phyloP scores from a whole-genome alignment of 306 rosid genomes.

The Senna siamea region DNA sequence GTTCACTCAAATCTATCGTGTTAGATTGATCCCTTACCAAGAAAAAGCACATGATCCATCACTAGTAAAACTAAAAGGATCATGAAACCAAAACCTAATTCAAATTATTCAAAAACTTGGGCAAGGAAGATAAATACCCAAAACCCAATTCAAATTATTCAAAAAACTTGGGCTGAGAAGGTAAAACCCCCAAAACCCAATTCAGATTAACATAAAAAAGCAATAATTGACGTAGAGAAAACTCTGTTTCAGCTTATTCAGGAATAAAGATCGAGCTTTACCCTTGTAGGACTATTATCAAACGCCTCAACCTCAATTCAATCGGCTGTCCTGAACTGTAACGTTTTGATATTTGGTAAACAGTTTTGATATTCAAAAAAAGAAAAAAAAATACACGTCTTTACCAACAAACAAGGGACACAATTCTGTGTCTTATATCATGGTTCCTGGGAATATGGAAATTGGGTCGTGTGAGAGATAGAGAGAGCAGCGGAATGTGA shows the following conservation, averaged over 20 bases:
- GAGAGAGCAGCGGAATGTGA: background rate
- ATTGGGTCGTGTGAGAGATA: too few relatives aligned
- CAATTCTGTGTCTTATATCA: constrained; percentile 44
- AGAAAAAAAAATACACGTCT: constrained; percentile 13
- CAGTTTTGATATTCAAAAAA: too few relatives aligned
- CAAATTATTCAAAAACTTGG: background rate
- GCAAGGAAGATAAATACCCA: too few relatives aligned
- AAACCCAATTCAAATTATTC: constrained; percentile 19
- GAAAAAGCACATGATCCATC: constrained; percentile 18
- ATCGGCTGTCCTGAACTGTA: constrained; percentile 27
- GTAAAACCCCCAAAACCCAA: constrained; percentile 24
- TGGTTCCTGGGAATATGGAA: constrained; percentile 43
- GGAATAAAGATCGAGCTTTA: constrained; percentile 31
- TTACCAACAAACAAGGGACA: constrained; percentile 37
- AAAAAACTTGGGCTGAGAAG: background rate
- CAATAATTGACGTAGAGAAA: constrained; percentile 19
- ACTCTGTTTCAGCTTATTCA: background rate
- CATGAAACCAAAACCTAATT: constrained; percentile 1
- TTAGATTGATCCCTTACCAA: constrained; percentile 5
- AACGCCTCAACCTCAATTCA: constrained; percentile 39
- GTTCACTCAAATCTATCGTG: background rate
- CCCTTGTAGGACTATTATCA: constrained; percentile 7
- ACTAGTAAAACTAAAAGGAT: constrained; percentile 3
- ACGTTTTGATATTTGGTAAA: constrained; percentile 33
- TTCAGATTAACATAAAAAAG: constrained; percentile 16